Evolutionary conservation across 257 asterid genomes (phyloP), one percentile per base, ranked within the genome.

Genomic region (Nicotiana benthamiana): DNA sequence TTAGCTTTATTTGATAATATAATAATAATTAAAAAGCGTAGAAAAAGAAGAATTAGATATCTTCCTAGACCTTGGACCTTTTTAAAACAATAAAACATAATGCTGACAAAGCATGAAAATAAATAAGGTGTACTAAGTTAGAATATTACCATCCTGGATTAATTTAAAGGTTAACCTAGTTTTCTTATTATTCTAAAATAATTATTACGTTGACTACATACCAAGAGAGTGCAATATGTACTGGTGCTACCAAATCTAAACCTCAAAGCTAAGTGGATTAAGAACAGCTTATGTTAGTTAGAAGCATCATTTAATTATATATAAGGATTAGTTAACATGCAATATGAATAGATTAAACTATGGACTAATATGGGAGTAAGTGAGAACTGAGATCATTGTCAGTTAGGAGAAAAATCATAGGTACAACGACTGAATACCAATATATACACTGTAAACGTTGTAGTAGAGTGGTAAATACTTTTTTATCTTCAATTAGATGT

Each of bases 161-260:
- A 72, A 6, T 24, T 24, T 46, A 46, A 48, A 46, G 43, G 22
- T 72, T 72, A 46, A 72, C 24, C 15, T 72, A 72, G 40, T 8
- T 15, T 3, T 48, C 36, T 20, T 40, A 40, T 40, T 40, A 30
- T 22, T 13, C 32, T 0, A 48, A 48, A 13, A 43, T 8, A 72
- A 43, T 46, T 8, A 72, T 46, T 72, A 52, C 16, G 61, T 72
- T 72, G 60, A 72, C 78, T 72, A 13, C 15, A 13, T 16, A 48
- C 36, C 77, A 70, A 15, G 46, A 22, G 78, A 72, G 24, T 48
- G 48, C 78, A 24, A 24, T 30, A 72, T 48, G 78, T 24, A 72
- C 78, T 48, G 34, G 40, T 72, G 61, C 78, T 13, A 72, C 78
- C 78, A 72, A 72, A 72, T 72, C 78, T 72, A 7, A 72, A 72